Base-by-base conservation (phyloP, 768 basidiomycete genomes). In the Xanthoconium stramineum region DNA sequence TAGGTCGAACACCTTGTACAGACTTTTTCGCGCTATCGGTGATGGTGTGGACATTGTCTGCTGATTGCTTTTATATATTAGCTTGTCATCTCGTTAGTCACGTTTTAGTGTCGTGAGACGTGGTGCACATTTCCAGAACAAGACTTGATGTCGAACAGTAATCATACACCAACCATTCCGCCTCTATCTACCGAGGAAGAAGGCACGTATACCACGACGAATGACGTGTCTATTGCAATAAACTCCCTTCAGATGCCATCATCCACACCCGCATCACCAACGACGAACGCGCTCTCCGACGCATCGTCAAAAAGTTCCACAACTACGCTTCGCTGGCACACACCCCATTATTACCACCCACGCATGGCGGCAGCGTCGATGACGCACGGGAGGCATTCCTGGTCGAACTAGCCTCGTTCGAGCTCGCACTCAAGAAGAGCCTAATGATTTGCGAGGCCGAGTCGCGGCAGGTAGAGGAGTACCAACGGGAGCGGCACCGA, bases 381-480 rank as follows among this genome's bases (percentile, higher is more conserved):
- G 89, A 92, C 72, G 87, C 89, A 49, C 74, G 88, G 35, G 90
- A 93, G 56, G 84, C 87, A 0, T 89, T 93, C 65, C 69, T 92
- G 50, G 78, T 91, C 30, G 91, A 94, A 69, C 71, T 94, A 19
- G 83, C 84, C 46, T 82, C 88, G 12, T 92, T 92, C 65, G 83
- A 89, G 67, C 69, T 92, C 57, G 72, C 82, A 52, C 74, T 94
- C 61, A 83, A 86, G 74, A 94, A 93, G 73, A 88, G 83, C 61
- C 75, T 78, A 36, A 88, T 93, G 83, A 85, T 91, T 44, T 92
- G 89, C 64, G 86, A 92, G 66, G 92, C 91, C 9, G 91, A 94
- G 74, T 81, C 83, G 50, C 78, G 91, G 63, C 90, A 94, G 72
- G 91, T 92, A 1, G 85, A 90, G 63, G 86, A 91, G 68, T 94